Conservation (phyloP, 768 basidiomycete species). For the Imleria badia region DNA sequence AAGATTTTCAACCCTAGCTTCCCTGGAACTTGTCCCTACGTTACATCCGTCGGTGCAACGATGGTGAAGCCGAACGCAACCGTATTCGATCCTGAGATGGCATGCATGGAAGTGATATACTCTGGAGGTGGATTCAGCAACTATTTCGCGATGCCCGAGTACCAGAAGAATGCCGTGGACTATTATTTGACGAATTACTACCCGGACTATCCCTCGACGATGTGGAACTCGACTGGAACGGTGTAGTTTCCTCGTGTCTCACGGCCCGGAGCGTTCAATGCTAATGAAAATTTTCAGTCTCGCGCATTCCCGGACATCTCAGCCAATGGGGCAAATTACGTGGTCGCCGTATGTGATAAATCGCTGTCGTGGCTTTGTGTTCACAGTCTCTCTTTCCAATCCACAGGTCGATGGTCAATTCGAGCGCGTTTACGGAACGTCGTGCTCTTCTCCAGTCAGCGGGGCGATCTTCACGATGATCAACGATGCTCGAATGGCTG, state of each 20-base stretch:
- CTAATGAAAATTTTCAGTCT: constrained; percentile 28
- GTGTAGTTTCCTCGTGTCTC: constrained; percentile 1
- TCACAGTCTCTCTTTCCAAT: background rate
- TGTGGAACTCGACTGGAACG: constrained; percentile 32
- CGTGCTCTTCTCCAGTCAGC: constrained; percentile 30
- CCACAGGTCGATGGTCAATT: constrained; percentile 27
- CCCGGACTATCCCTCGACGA: constrained; percentile 23
- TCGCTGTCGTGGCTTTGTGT: background rate
- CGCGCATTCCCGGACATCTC: constrained; percentile 39
- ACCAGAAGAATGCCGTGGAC: constrained; percentile 37
- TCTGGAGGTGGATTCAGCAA: constrained; percentile 40
- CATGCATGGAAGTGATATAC: constrained; percentile 44
- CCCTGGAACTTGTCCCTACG: constrained; percentile 48
- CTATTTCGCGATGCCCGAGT: constrained; percentile 42
- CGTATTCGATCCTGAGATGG: constrained; percentile 50
- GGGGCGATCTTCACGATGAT: constrained; percentile 38
- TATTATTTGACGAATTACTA: constrained; percentile 32
- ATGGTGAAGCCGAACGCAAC: constrained; percentile 41
- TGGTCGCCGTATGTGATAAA: constrained; percentile 18
- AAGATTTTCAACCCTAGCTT: constrained; percentile 52
- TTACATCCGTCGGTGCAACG: constrained; percentile 50
- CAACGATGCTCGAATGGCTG: constrained; percentile 37
- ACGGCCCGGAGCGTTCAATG: background rate
- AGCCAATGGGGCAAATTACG: constrained; percentile 36
- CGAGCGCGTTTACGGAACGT: constrained; percentile 33